Conservation (phyloP, 2,329 filamentous ascomycete genomes). For the Cercospora zeae-maydis region DNA sequence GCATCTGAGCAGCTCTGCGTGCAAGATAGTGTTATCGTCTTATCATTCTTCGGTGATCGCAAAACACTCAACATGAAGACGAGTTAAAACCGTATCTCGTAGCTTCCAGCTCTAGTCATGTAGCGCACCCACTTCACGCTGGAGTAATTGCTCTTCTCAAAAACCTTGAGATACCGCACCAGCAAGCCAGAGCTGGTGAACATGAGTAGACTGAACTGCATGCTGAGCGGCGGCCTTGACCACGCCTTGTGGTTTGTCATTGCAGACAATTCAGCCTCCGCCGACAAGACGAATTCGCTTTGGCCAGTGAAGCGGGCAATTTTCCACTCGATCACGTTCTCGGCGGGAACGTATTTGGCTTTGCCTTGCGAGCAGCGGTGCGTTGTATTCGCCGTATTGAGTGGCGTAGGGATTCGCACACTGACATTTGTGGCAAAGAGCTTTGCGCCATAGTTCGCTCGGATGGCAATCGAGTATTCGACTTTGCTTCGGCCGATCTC, state of each 20-base stretch:
- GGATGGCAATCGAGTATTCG: constrained; percentile 96
- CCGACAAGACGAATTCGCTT: constrained; percentile 90
- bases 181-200: constrained; percentile 92
- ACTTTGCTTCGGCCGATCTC: constrained; percentile 96
- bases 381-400: constrained; percentile 92
- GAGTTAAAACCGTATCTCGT: constrained; percentile 65
- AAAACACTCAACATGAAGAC: neutral
- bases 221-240: constrained; percentile 85
- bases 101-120: constrained; percentile 96
- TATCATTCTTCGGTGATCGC: neutral
- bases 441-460: constrained; percentile 93
- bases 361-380: constrained; percentile 94
- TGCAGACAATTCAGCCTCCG: constrained; percentile 86
- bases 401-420: constrained; percentile 86
- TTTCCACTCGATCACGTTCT: constrained; percentile 99
- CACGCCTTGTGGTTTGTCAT: constrained; percentile 99
- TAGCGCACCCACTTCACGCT: constrained; percentile 99
- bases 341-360: constrained; percentile 95
- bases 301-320: constrained; percentile 98
- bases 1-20: neutral
- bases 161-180: constrained; percentile 94
- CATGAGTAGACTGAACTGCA: constrained; percentile 94
- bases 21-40: too few species aligned
- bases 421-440: constrained; percentile 96
- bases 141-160: constrained; percentile 98